Conservation (phyloP, 495 filamentous ascomycete genomes). For the Astrothelium macrocarpum region DNA sequence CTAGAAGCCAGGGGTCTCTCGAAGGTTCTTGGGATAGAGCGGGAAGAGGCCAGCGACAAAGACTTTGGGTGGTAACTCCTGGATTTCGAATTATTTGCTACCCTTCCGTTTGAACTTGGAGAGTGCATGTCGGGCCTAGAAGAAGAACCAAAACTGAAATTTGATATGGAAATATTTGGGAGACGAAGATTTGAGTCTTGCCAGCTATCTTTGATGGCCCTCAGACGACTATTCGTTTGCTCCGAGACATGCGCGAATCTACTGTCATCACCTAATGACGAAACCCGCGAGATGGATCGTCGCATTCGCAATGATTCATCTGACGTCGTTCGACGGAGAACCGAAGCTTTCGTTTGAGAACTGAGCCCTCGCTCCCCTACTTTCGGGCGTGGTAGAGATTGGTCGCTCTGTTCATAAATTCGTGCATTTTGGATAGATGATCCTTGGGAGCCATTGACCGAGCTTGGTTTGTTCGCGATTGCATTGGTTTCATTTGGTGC, state of each 20-base stretch:
- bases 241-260: slow-evolving; percentile 69
- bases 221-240: slow-evolving; percentile 76
- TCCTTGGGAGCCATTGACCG: not conserved
- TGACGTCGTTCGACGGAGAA: slow-evolving; percentile 55
- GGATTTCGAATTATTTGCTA: not conserved
- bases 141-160: slow-evolving; percentile 31
- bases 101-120: not conserved
- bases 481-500: not conserved
- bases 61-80: slow-evolving; percentile 1
- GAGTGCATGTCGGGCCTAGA: slow-evolving; percentile 12
- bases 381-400: not conserved
- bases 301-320: slow-evolving; percentile 58
- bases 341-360: not conserved
- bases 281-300: slow-evolving; percentile 56
- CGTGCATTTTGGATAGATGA: not conserved
- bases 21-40: not conserved
- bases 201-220: slow-evolving; percentile 82
- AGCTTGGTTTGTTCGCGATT: not conserved
- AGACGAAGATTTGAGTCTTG: slow-evolving; percentile 68
- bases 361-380: not conserved
- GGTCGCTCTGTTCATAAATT: not conserved
- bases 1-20: not conserved
- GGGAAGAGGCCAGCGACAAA: not conserved
- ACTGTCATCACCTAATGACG: slow-evolving; percentile 79
- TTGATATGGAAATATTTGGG: slow-evolving; percentile 37